A percentile compares a stretch with the other conserved stretches of the same genome.
These are phyloP conservation scores for Phytophthora ramorum DNA, from an alignment of 352 stramenopile species.

Conservation along the genomic window DNA sequence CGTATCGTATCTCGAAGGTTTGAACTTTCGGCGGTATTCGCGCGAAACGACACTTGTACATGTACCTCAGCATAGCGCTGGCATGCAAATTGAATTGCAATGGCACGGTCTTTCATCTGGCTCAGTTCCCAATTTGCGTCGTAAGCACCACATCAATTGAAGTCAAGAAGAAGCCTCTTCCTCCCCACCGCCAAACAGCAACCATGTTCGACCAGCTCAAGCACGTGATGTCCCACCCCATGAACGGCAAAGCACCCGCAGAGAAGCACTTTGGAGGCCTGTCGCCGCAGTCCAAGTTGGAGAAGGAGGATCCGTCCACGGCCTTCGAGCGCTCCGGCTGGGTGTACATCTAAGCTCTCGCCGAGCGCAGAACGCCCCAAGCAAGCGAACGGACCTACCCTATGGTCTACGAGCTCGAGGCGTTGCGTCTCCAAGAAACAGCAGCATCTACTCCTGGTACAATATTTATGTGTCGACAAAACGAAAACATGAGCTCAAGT, in stretches of 20 bases:
- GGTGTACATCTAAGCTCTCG: slow-evolving; percentile 65
- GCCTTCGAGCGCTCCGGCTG: slow-evolving; percentile 81
- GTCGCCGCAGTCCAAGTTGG: slow-evolving; percentile 42
- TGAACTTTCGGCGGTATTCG: slow-evolving; percentile 21
- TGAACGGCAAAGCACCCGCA: slow-evolving; percentile 32
- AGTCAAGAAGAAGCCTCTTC: slow-evolving; percentile 10
- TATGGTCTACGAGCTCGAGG: neutral
- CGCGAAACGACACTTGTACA: slow-evolving; percentile 4
- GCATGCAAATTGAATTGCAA: too few relatives aligned
- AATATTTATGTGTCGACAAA: slow-evolving; percentile 45
- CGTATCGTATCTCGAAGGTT: slow-evolving; percentile 4
- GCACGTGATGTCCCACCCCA: slow-evolving; percentile 54
- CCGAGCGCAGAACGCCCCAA: neutral
- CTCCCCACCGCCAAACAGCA: neutral
- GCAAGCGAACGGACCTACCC: slow-evolving; percentile 6
- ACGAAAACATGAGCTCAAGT: slow-evolving; percentile 21
- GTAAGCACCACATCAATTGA: slow-evolving; percentile 18
- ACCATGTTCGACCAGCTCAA: slow-evolving; percentile 82
- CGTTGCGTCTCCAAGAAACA: neutral
- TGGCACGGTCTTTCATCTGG: too few relatives aligned
- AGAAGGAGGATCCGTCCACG: slow-evolving; percentile 64
- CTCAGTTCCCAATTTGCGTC: slow-evolving; percentile 56
- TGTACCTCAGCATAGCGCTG: neutral
- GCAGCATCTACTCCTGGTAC: slow-evolving; percentile 12
- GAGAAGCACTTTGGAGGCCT: slow-evolving; percentile 51